Evolutionary conservation across 2,329 filamentous ascomycete genomes (phyloP).

Genomic region (Aspergillus candidus): DNA sequence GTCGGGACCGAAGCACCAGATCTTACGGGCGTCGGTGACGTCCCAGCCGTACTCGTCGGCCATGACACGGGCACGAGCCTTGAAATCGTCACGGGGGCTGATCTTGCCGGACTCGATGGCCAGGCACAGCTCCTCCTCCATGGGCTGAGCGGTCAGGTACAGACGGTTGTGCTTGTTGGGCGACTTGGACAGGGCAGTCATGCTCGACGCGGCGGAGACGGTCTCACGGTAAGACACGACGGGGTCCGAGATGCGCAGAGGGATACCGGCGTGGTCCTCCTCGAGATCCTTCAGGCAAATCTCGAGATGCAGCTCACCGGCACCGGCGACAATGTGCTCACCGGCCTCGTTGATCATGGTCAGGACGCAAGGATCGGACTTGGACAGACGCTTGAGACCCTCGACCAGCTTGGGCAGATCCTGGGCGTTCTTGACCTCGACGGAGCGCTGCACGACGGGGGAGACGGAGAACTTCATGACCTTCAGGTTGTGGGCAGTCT

Average conservation of each 20-base stretch:
- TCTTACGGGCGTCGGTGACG: conserved; percentile 99
- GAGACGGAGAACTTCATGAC: conserved; percentile 99
- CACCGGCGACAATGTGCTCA: conserved; percentile 98
- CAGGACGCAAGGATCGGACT: conserved; percentile 98
- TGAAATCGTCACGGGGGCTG: conserved; percentile 94
- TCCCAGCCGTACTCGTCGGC: conserved; percentile 99
- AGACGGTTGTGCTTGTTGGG: conserved; percentile 99
- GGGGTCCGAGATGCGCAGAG: conserved; percentile 94
- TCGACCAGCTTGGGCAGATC: conserved; percentile 99
- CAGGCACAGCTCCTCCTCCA: conserved; percentile 83
- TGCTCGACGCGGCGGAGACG: conserved; percentile 75
- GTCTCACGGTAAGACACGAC: conserved; percentile 99
- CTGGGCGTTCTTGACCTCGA: conserved; percentile 99
- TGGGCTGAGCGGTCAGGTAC: conserved; percentile 86
- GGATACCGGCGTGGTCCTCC: conserved; percentile 98
- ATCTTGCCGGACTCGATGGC: conserved; percentile 93
- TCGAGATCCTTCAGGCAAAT: conserved; percentile 99
- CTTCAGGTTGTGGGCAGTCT: conserved; percentile 99
- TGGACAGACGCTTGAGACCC: conserved; percentile 99
- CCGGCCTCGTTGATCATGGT: conserved; percentile 83
- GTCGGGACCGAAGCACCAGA: conserved; percentile 99
- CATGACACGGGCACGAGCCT: conserved; percentile 90
- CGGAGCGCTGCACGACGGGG: conserved; percentile 95
- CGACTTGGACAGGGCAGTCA: conserved; percentile 97
- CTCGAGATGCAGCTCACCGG: conserved; percentile 98